Percentiles rank a stretch among this genome's conserved stretches.
These are phyloP conservation scores for Guadua angustifolia DNA, from an alignment of 176 grass and related monocot species.

Conservation along the genomic window DNA sequence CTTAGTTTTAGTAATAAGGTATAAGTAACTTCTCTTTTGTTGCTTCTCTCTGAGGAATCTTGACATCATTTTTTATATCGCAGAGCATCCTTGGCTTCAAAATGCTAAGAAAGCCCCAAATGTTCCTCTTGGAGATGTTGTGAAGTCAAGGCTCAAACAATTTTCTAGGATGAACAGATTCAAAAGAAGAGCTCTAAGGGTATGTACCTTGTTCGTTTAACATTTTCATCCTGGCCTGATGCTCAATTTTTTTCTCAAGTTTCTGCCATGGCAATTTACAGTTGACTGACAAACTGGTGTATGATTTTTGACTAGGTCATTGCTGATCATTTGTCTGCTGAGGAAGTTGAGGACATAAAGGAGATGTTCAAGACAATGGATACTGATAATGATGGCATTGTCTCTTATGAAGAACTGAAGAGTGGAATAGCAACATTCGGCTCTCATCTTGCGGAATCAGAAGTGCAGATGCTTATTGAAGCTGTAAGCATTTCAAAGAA, in stretches of 20 bases:
- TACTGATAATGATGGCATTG: slow-evolving; percentile 92
- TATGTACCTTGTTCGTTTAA: slow-evolving; percentile 34
- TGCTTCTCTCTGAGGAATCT: background rate
- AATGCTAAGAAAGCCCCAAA: slow-evolving; percentile 99
- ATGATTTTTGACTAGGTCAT: slow-evolving; percentile 67
- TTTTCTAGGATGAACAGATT: slow-evolving; percentile 99
- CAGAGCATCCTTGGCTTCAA: slow-evolving; percentile 96
- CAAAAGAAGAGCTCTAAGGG: slow-evolving; percentile 97
- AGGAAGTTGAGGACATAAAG: slow-evolving; percentile 99
- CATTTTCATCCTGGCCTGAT: slow-evolving; percentile 26
- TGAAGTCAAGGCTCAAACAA: slow-evolving; percentile 99
- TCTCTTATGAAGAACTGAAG: slow-evolving; percentile 93
- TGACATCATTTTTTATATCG: slow-evolving; percentile 14
- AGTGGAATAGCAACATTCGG: slow-evolving; percentile 86
- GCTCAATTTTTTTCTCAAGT: slow-evolving; percentile 13
- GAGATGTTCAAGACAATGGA: slow-evolving; percentile 99
- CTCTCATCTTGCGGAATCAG: slow-evolving; percentile 91
- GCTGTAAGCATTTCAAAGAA: slow-evolving; percentile 69
- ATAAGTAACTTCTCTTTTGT: background rate
- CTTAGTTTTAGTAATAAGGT: background rate
- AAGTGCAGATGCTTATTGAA: slow-evolving; percentile 99
- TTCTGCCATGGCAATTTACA: background rate
- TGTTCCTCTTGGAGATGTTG: slow-evolving; percentile 98
- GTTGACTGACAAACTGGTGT: slow-evolving; percentile 27
- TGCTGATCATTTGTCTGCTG: slow-evolving; percentile 94